A percentile compares a stretch with the other conserved stretches of the same genome.
These are phyloP conservation scores for Exophiala calicioides DNA, from an alignment of 2,329 filamentous ascomycete genomes.

Conservation along the genomic window DNA sequence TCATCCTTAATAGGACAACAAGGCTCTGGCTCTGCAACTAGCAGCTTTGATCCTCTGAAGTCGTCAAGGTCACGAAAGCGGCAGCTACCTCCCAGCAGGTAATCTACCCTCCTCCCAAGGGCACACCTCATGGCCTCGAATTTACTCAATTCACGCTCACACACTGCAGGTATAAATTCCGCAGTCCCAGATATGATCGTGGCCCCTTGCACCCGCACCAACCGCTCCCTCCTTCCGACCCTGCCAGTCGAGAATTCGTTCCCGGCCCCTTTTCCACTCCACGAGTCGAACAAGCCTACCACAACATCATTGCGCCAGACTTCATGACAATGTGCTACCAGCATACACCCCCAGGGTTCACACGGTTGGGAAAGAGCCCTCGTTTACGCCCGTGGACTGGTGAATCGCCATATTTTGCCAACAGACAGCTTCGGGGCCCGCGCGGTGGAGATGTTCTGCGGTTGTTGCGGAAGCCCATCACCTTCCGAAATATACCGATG, in stretches of 20 bases:
- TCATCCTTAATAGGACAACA: constrained; percentile 19
- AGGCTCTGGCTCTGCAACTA: constrained; percentile 9
- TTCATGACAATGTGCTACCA: constrained; percentile 85
- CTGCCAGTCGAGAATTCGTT: constrained; percentile 80
- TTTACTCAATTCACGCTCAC: constrained; percentile 1
- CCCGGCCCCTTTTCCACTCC: constrained; percentile 89
- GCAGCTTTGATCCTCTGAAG: constrained; percentile 51
- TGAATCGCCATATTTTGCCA: constrained; percentile 91
- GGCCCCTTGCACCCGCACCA: constrained; percentile 92
- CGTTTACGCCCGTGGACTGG: constrained; percentile 84
- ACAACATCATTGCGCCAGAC: constrained; percentile 81
- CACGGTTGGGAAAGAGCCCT: constrained; percentile 57
- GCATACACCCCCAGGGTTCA: constrained; percentile 78
- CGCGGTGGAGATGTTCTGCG: constrained; percentile 67
- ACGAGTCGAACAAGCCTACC: constrained; percentile 85
- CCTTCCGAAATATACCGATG: constrained; percentile 81
- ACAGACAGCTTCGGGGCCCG: constrained; percentile 79
- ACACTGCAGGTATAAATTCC: constrained; percentile 81
- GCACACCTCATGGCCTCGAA: neutral
- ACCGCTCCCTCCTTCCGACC: constrained; percentile 81
- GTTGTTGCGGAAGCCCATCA: constrained; percentile 58
- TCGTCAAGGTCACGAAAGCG: constrained; percentile 43
- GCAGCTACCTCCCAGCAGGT: constrained; percentile 44
- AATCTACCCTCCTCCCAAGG: constrained; percentile 18
- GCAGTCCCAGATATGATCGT: constrained; percentile 90